Evolutionary conservation across 2,329 filamentous ascomycete species (phyloP), one percentile per base, ranked within the genome.

Genomic region (Huntiella decipiens): DNA sequence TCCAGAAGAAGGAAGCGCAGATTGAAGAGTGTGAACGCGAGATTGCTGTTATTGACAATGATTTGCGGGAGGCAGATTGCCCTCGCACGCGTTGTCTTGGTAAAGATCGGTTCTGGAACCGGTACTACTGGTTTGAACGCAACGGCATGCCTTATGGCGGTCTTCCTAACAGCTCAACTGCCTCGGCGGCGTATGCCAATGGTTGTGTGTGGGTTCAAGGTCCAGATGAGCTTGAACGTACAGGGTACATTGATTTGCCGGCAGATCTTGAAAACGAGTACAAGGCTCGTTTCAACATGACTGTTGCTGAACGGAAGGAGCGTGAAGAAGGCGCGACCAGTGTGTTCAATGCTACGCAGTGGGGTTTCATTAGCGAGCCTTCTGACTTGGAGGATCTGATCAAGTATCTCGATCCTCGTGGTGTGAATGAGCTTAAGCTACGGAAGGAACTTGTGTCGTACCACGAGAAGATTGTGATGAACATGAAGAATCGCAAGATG

Each of bases 111-210:
- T 98, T 94, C 67, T 94, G 88, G 77, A 96, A 98, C 61, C 77
- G 88, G 45, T 98, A 96, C 62, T 96, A 92, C 67, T 98, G 91
- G 88, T 95, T 96, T 60, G 91, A 98, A 63, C 80, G 88, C 51
- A 98, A 96, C 56, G 91, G 87, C 17, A 96, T 96, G 87, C 91
- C 91, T 0, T 94, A 88, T 56, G 85, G 73, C 31, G 91, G 91
- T 4, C 69, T 95, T 46, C 87, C 87, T 0, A 75, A 73, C 52
- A 93, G 85, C 60, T 95, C 87, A 12, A 96, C 88, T 1, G 82
- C 85, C 1, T 70, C 77, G 39, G 86, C 88, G 16, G 79, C 74
- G 6, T 98, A 96, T 57, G 87, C 88, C 36, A 98, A 96, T 58
- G 91, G 85, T 6, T 83, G 88, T 49, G 72, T 98, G 47, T 98